Evolutionary conservation across 257 asterid species (phyloP).

Genomic region (Solanum pinnatisectum): DNA sequence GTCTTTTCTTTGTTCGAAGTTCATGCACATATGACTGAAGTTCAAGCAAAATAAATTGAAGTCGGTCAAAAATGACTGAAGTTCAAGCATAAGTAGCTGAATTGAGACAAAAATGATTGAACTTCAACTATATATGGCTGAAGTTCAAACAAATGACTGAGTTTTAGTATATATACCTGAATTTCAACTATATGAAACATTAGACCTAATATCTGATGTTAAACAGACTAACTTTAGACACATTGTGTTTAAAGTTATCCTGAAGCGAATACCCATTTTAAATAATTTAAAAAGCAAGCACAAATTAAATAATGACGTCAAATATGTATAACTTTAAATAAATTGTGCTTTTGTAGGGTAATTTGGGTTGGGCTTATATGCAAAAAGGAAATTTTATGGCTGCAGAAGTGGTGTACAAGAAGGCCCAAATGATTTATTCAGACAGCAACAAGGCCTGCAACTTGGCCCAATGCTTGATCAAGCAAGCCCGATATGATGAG

Average conservation of each 20-base stretch:
- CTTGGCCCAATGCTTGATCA: slow-evolving; percentile 61
- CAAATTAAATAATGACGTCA: background rate
- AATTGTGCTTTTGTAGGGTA: slow-evolving; percentile 35
- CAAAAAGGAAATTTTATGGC: slow-evolving; percentile 61
- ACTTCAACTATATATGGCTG: background rate
- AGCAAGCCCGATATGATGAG: slow-evolving; percentile 50
- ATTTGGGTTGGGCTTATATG: slow-evolving; percentile 93
- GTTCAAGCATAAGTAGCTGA: background rate
- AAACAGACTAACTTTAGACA: background rate
- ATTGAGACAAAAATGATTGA: background rate
- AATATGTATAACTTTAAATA: background rate
- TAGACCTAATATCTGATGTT: background rate
- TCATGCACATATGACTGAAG: background rate
- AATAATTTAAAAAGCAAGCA: background rate
- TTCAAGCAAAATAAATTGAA: background rate
- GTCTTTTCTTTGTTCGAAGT: background rate
- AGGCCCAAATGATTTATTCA: slow-evolving; percentile 81
- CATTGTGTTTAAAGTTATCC: background rate
- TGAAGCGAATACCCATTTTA: background rate
- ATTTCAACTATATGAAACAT: background rate
- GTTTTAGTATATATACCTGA: background rate
- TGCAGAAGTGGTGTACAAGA: slow-evolving; percentile 79
- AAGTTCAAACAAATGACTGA: background rate
- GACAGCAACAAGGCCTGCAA: slow-evolving; percentile 84
- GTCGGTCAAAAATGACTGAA: background rate